Base-by-base conservation (phyloP, 2,329 filamentous ascomycete genomes). In the Penicillium crustosum region DNA sequence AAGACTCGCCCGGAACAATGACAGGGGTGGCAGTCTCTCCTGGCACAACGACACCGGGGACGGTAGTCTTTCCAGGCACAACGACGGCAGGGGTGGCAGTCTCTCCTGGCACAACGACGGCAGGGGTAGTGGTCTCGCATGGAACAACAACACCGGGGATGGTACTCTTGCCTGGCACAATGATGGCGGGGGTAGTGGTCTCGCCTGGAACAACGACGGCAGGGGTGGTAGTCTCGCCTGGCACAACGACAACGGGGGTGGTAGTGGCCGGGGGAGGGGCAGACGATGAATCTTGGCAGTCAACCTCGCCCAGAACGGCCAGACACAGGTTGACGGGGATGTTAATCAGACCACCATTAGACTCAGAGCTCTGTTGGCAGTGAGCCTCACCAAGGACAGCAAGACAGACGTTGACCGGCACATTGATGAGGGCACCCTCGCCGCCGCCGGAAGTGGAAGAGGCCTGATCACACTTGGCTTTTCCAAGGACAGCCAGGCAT, bases 271-370 rank as follows among this genome's bases (percentile, higher is more conserved):
- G 23, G 19, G 44, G 36, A 9, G 56, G 42, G 23, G 63, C 42
- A 17, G 54, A 44, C 38, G 53, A 41, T 23, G 38, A 39, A 53
- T 43, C 47, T 19, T 66, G 42, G 62, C 68, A 69, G 8, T 70
- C 59, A n/a, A 55, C 66, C 45, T 68, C 62, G 9, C 67, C 68
- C 31, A 69, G 53, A 9, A 67, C 67, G 38, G 65, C 64, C 29
- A 68, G 57, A 47, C 68, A 70, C 47, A 68, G 53, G 59, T 70
- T 68, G 58, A 70, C 38, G 27, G 68, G 68, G 52, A 70, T 67
- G 55, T 68, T 62, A 50, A 70, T 59, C 38, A 69, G 58, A 38
- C 68, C 66, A 42, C 55, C 60, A 25, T 35, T 36, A 12, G 58
- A 43, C 17, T n/a, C 15, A n/a, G 62, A 57, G 31, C 39, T 53